A percentile compares a stretch with the other conserved stretches of the same genome.
These are phyloP conservation scores for Suhomyces ambrosiae DNA, from an alignment of 1,139 yeast species.

Conservation along the genomic window DNA sequence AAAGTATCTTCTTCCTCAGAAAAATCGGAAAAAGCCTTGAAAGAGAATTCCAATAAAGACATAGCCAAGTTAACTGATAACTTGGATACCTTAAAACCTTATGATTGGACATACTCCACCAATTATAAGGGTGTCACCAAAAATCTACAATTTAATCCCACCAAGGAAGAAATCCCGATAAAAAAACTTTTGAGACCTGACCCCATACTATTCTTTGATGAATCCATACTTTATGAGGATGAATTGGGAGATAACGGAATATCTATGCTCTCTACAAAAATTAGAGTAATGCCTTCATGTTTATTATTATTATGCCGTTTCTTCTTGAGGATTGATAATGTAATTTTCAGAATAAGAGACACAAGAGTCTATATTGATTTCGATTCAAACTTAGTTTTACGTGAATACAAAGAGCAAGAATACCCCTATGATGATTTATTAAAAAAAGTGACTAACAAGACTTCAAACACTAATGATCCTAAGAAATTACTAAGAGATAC, in stretches of 20 bases:
- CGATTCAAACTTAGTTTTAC: constrained; percentile 58
- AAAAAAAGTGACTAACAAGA: constrained; percentile 38
- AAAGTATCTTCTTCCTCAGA: constrained; percentile 27
- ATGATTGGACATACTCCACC: constrained; percentile 95
- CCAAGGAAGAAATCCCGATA: constrained; percentile 58
- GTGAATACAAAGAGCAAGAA: constrained; percentile 82
- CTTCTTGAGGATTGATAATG: constrained; percentile 88
- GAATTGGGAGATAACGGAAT: constrained; percentile 97
- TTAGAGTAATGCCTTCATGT: constrained; percentile 88
- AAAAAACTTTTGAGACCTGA: constrained; percentile 71
- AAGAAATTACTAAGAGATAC: constrained; percentile 76
- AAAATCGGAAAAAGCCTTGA: constrained; percentile 31
- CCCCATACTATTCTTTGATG: constrained; percentile 88
- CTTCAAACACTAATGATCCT: constrained; percentile 58
- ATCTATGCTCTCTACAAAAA: constrained; percentile 71
- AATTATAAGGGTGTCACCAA: constrained; percentile 63
- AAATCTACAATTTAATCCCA: constrained; percentile 24
- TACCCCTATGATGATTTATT: constrained; percentile 61
- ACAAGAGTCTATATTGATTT: constrained; percentile 84
- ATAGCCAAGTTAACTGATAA: constrained; percentile 42
- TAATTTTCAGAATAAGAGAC: constrained; percentile 79
- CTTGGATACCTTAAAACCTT: constrained; percentile 60
- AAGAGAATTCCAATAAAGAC: constrained; percentile 33
- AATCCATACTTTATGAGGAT: constrained; percentile 85
- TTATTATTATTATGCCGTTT: constrained; percentile 72